Percentiles rank a stretch among this genome's conserved stretches.
phyloP scores from a whole-genome alignment of 495 filamentous ascomycete species.

The Penicillium pulvis region DNA sequence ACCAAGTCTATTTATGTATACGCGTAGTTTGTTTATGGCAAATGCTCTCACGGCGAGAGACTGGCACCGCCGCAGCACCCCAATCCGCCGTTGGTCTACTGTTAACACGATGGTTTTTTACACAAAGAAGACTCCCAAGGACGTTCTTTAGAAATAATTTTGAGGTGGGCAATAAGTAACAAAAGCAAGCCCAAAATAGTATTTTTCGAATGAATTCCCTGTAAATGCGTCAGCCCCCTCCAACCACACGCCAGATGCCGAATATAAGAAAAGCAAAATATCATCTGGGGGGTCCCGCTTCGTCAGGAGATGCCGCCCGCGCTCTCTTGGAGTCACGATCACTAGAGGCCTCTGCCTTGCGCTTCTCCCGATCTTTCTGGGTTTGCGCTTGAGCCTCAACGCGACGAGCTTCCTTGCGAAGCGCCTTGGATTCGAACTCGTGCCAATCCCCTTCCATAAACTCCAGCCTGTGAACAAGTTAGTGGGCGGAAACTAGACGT shows the following conservation, averaged over 20 bases:
- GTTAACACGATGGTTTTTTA: too few species aligned
- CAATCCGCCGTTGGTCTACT: too few species aligned
- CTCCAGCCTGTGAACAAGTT: constrained; percentile 61
- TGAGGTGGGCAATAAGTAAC: constrained; percentile 23
- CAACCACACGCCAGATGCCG: constrained; percentile 4
- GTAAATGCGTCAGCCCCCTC: constrained; percentile 25
- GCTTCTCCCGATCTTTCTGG: constrained; percentile 56
- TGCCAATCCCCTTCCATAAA: constrained; percentile 96
- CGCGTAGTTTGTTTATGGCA: too few species aligned
- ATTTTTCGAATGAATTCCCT: constrained; percentile 7
- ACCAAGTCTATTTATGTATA: neutral
- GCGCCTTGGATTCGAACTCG: constrained; percentile 96
- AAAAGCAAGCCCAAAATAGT: constrained; percentile 21
- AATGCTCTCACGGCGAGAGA: neutral
- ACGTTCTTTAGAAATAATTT: neutral
- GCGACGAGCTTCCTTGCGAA: constrained; percentile 78
- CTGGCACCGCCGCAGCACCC: neutral
- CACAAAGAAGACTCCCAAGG: neutral
- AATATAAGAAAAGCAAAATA: constrained; percentile 5
- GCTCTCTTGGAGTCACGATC: constrained; percentile 45
- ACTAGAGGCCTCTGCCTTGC: constrained; percentile 37
- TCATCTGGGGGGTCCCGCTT: constrained; percentile 14
- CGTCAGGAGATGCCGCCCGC: constrained; percentile 8
- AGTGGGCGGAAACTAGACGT: constrained; percentile 16
- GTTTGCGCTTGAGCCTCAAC: constrained; percentile 55